Evolutionary conservation across 2,329 filamentous ascomycete species (phyloP).

Genomic region (Ophiocordyceps camponoti-saundersi): DNA sequence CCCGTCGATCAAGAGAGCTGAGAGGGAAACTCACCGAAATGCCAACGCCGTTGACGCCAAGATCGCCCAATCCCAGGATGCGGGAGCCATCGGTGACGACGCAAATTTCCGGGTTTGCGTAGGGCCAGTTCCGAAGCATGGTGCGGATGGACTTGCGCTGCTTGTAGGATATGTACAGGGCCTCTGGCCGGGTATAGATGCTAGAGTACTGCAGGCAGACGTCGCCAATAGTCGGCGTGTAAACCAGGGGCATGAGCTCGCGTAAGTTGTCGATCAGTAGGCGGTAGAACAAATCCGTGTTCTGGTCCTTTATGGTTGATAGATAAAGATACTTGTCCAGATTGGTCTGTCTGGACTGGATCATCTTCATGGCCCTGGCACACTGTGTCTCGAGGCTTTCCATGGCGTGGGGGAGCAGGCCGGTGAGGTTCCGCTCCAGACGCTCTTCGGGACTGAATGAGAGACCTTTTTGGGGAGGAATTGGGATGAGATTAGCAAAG

Average conservation of each 20-base stretch:
- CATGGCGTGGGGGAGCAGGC: conserved; percentile 47
- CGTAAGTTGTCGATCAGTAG: conserved; percentile 61
- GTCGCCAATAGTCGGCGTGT: conserved; percentile 84
- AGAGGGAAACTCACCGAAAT: conserved; percentile 54
- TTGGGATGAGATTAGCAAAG: not conserved
- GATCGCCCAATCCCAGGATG: conserved; percentile 80
- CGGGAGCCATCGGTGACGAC: conserved; percentile 93
- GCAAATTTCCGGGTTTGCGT: conserved; percentile 79
- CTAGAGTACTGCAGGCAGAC: conserved; percentile 94
- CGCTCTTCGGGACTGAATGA: conserved; percentile 49
- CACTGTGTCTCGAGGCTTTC: conserved; percentile 43
- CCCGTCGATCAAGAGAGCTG: not conserved
- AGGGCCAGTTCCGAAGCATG: conserved; percentile 87
- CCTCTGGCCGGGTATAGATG: conserved; percentile 88
- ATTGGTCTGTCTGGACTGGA: conserved; percentile 48
- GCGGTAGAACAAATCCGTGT: conserved; percentile 70
- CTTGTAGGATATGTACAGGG: conserved; percentile 88
- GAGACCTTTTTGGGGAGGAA: conserved; percentile 27
- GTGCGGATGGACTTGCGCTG: conserved; percentile 80
- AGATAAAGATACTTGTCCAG: conserved; percentile 79
- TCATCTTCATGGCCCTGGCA: conserved; percentile 55
- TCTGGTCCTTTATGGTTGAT: conserved; percentile 56
- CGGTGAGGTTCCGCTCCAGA: conserved; percentile 46
- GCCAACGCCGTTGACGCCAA: conserved; percentile 93
- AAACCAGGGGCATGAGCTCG: conserved; percentile 70